Evolutionary conservation across 768 basidiomycete species (phyloP), one percentile per base, ranked within the genome.

Genomic region (Auricularia sp.): DNA sequence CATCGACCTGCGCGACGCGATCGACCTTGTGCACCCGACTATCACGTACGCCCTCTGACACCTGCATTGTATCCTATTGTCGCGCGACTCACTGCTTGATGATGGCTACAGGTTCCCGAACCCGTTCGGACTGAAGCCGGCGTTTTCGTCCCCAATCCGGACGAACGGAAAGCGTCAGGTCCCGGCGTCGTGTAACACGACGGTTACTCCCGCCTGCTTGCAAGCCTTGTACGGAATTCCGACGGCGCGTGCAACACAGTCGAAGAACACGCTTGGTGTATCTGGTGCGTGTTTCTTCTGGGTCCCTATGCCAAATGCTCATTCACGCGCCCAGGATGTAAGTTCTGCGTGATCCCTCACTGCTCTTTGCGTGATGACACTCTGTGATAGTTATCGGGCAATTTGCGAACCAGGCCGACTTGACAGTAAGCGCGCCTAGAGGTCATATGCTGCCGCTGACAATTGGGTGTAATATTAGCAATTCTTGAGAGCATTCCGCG

Each of bases 191-290:
- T 75, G 74, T 63, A 61, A 65, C 8, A 64, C 56, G 8, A 58
- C 54, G 8, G 65, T 75, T 51, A 78, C 77, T 4, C 80, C 79
- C 3, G 68, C 68, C 2, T 81, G 80, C 65, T 68, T 80, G 36
- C 71, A 76, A 16, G 76, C 78, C 3, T 67, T 81, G 39, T 80
- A 81, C 64, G 73, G 70, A 3, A 68, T 81, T 5, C 70, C 71
- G 2, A 66, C 67, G 7, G 68, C 77, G 0, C 61, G 69, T 1
- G 73, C 74, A 2, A 73, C 70, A 0, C 63, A 72, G 36, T 16
- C 61, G 4, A 62, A 67, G 11, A 75, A 74, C 65, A 59, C 58
- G 59, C 68, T 78, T 34, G 73, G 63, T 11, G 70, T 51, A 51
- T 51, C 47, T 51, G 47, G 47, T 51, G 21, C 47, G 47, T 51